phyloP scores from a whole-genome alignment of 805 yeast genomes.

The Phaffomyces opuntiae region DNA sequence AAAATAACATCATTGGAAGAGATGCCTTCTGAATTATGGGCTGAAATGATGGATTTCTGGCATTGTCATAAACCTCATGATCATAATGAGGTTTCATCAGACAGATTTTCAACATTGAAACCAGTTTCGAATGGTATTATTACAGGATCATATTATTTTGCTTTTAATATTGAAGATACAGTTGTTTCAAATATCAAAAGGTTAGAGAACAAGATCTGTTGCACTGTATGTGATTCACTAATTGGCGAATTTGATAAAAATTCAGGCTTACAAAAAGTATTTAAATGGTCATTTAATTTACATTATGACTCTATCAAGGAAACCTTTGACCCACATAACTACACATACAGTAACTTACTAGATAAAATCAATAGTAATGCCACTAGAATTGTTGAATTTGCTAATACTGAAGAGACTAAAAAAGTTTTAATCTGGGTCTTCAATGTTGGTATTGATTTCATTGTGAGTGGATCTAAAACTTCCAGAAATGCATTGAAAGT shows the following conservation, averaged over 20 bases:
- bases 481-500: constrained; percentile 35
- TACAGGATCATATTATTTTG: constrained; percentile 52
- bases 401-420: constrained; percentile 12
- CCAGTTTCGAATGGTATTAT: constrained; percentile 39
- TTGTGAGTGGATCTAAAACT: constrained; percentile 1
- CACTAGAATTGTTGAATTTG: constrained; percentile 28
- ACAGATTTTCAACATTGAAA: constrained; percentile 34
- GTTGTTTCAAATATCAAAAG: constrained; percentile 7
- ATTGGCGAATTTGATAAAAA: constrained; percentile 36
- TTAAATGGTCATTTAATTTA: constrained; percentile 51
- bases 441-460: constrained; percentile 32
- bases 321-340: constrained; percentile 30
- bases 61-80: constrained; percentile 79
- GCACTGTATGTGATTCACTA: constrained; percentile 29
- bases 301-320: constrained; percentile 19
- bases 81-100: constrained; percentile 15
- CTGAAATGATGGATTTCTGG: constrained; percentile 95
- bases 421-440: constrained; percentile 42
- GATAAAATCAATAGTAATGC: constrained; percentile 39
- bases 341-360: constrained; percentile 31
- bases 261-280: constrained; percentile 30
- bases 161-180: constrained; percentile 8
- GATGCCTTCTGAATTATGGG: constrained; percentile 91
- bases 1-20: constrained; percentile 35
- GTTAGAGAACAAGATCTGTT: constrained; percentile 18